Evolutionary conservation across 78 protist species (phyloP), one percentile per base, ranked within the genome.

Genomic region (Anaeramoeba flamelloides): DNA sequence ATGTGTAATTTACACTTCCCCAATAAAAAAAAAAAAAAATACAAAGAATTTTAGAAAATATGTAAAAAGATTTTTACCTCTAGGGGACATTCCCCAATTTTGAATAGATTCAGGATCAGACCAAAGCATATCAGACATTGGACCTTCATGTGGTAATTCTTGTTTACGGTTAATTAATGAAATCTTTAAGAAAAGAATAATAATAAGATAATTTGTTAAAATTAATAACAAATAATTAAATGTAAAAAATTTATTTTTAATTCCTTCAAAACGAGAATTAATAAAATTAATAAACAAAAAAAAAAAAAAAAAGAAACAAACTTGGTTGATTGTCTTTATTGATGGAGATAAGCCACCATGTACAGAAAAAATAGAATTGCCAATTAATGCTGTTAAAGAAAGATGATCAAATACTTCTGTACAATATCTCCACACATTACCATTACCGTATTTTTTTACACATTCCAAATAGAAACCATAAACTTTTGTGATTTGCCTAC

Each of bases 381-480:
- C 99, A 2, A 98, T 87, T 0, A 96, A 34, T 0, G 98, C 98
- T 2, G 93, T 82, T 26, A 97, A 89, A 17, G 94, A 77, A n/a
- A 97, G 91, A 83, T 92, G 91, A 83, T 97, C 99, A 80, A 97
- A 97, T 33, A 97, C 89, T 39, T 96, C 97, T 0, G 97, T 92
- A 89, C 98, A 96, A 77, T 92, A 91, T 0, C 89, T 75, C 99
- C 99, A 96, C 41, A 93, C 98, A n/a, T 91, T 92, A 40, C 86
- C 94, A 2, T 90, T 80, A 74, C 99, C 98, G 82, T 90, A 98
- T 81, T 98, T 98, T 53, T 96, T 83, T 77, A 94, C 87, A 82
- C 99, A 96, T 82, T 98, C 99, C 79, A 96, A 98, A 84, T 96
- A 98, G 87, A 98, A 98, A 26, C 99, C 99, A 83, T 98, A 98